These are phyloP conservation scores for Fusarium nurragi DNA, from an alignment of 2,329 filamentous ascomycete species.

Conservation along the genomic window DNA sequence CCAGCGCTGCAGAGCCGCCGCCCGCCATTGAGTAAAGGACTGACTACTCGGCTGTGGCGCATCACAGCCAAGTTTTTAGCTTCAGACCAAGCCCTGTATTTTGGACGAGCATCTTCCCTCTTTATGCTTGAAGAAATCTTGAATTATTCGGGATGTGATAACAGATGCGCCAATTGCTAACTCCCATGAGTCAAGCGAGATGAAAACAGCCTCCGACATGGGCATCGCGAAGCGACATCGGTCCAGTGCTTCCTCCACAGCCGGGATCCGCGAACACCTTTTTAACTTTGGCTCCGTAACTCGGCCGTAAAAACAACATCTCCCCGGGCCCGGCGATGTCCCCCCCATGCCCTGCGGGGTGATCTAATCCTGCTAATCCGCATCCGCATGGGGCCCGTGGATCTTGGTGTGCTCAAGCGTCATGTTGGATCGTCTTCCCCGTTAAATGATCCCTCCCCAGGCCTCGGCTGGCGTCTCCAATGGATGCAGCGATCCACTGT, in stretches of 20 bases:
- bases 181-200: background rate
- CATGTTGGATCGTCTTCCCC: constrained; percentile 10
- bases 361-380: constrained; percentile 6
- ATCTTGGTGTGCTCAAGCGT: constrained; percentile 6
- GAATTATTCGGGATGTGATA: background rate
- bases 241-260: constrained; percentile 1
- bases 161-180: background rate
- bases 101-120: background rate
- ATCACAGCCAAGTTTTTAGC: background rate
- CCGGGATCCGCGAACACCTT: constrained; percentile 9
- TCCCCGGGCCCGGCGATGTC: constrained; percentile 17
- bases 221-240: constrained; percentile 31
- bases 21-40: background rate
- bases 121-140: background rate
- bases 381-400: constrained; percentile 7
- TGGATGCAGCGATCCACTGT: constrained; percentile 16
- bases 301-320: constrained; percentile 26
- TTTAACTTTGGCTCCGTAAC: constrained; percentile 18
- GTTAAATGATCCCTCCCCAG: constrained; percentile 21
- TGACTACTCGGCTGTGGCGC: constrained; percentile 32
- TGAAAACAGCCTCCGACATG: constrained; percentile 17
- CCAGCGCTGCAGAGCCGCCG: constrained; percentile 22
- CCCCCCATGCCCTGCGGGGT: constrained; percentile 26
- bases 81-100: background rate
- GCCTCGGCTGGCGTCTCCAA: constrained; percentile 31